Base-by-base conservation (phyloP, 1,284 basidiomycete species). In the Papiliotrema laurentii region DNA sequence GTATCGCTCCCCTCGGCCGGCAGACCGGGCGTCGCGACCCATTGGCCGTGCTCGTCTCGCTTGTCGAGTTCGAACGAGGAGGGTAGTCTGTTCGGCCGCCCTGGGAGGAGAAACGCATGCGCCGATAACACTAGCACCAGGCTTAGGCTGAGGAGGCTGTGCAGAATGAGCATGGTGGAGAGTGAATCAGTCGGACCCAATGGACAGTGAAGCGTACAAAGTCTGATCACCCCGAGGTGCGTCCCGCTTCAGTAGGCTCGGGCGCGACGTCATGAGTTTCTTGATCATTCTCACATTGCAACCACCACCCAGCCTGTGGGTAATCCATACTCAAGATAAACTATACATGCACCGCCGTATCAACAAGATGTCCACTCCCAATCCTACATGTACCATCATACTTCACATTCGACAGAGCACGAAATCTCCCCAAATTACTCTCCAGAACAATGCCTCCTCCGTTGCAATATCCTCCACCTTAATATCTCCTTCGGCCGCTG, bases 401-500 rank as follows among this genome's bases (percentile, higher is more conserved):
- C n/a, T n/a, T n/a, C n/a, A n/a, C n/a, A n/a, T n/a, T n/a, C n/a
- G n/a, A n/a, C n/a, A n/a, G n/a, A n/a, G n/a, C n/a, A n/a, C n/a
- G n/a, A n/a, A n/a, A n/a, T n/a, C n/a, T n/a, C n/a, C n/a, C n/a
- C n/a, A n/a, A n/a, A n/a, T n/a, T n/a, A n/a, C n/a, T n/a, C n/a
- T n/a, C n/a, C n/a, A n/a, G n/a, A n/a, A n/a, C n/a, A n/a, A n/a
- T n/a, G n/a, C n/a, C n/a, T n/a, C n/a, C n/a, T n/a, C n/a, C n/a
- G n/a, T n/a, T n/a, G n/a, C n/a, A n/a, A n/a, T n/a, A n/a, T n/a
- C 43, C 28, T 2, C 2, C 18, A n/a, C n/a, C 26, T 45, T 38
- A 54, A 27, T 59, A 63, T 30, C 56, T 53, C 55, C 69, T 60
- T 48, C 67, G 53, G 9, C 68, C 61, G 18, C 56, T 50, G 3